phyloP scores from a whole-genome alignment of 768 basidiomycete species.

The Dendrothele bispora region DNA sequence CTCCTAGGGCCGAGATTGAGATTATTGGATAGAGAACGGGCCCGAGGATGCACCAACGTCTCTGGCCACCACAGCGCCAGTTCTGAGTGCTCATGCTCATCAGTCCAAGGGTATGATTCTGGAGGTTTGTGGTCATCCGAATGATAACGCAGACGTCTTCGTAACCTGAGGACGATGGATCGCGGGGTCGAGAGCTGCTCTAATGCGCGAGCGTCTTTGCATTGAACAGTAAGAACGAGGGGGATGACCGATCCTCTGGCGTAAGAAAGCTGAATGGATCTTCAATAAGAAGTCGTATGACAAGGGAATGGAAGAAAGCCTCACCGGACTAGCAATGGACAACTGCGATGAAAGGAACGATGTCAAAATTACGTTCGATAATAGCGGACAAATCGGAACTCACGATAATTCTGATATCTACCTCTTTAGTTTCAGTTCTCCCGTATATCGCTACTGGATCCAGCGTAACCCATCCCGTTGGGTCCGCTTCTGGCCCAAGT shows the following conservation, averaged over 20 bases:
- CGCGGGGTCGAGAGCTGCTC: constrained; percentile 33
- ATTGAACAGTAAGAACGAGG: constrained; percentile 29
- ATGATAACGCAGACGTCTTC: constrained; percentile 20
- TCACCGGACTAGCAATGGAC: constrained; percentile 49
- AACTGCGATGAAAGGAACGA: constrained; percentile 37
- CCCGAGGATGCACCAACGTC: constrained; percentile 3
- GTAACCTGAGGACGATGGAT: constrained; percentile 31
- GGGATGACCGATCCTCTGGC: constrained; percentile 42
- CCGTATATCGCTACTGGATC: constrained; percentile 6
- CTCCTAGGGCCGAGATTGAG: neutral
- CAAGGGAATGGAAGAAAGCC: no score
- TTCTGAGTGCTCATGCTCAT: constrained; percentile 21
- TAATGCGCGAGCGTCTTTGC: constrained; percentile 33
- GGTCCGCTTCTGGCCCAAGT: constrained; percentile 6
- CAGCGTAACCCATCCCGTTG: constrained; percentile 5
- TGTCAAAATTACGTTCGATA: neutral
- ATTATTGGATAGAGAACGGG: neutral
- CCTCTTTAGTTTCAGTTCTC: constrained; percentile 1
- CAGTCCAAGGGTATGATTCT: constrained; percentile 1
- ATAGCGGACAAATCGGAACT: no score
- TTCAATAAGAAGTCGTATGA: no score
- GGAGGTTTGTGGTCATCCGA: neutral
- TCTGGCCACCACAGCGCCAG: constrained; percentile 34
- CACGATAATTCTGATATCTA: constrained; percentile 1
- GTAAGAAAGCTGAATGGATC: constrained; percentile 40